Conservation (phyloP, 1,139 yeast species). For the Yamadazyma blattariae region DNA sequence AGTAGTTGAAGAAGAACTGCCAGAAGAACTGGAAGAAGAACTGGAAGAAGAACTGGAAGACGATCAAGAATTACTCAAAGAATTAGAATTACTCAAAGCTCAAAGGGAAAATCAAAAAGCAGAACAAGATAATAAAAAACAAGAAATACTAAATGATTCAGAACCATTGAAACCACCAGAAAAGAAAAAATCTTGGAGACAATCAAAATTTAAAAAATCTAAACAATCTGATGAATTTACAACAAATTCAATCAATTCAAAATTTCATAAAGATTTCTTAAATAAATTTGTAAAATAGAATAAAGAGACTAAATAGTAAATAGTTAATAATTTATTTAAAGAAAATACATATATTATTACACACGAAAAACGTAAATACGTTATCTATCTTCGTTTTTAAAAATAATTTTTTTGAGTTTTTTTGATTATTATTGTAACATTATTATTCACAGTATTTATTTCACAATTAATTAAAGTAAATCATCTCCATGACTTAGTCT, state of each 20-base stretch:
- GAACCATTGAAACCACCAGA: conserved; percentile 40
- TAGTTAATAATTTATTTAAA: not conserved
- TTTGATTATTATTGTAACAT: too few relatives aligned
- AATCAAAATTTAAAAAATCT: conserved; percentile 43
- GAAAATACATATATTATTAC: conserved; percentile 3
- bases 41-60: conserved; percentile 11
- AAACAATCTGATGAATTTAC: conserved; percentile 36
- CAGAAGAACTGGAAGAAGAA: not conserved
- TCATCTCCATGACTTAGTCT: conserved; percentile 37
- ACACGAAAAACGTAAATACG: conserved; percentile 2
- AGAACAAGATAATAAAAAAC: conserved; percentile 19
- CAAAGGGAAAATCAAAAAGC: conserved; percentile 16
- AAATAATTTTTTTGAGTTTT: too few relatives aligned
- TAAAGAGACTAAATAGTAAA: not conserved
- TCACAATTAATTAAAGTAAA: conserved; percentile 29
- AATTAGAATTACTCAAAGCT: conserved; percentile 52
- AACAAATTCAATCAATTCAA: conserved; percentile 66
- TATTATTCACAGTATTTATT: too few relatives aligned
- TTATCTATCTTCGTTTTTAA: too few relatives aligned
- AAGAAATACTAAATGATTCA: too few relatives aligned
- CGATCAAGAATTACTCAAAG: conserved; percentile 25
- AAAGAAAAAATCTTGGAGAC: conserved; percentile 51
- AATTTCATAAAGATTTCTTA: conserved; percentile 69
- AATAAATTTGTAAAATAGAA: conserved; percentile 56
- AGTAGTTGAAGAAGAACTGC: conserved; percentile 1